phyloP scores from a whole-genome alignment of 768 basidiomycete genomes.

The Lactifluus echinatus region DNA sequence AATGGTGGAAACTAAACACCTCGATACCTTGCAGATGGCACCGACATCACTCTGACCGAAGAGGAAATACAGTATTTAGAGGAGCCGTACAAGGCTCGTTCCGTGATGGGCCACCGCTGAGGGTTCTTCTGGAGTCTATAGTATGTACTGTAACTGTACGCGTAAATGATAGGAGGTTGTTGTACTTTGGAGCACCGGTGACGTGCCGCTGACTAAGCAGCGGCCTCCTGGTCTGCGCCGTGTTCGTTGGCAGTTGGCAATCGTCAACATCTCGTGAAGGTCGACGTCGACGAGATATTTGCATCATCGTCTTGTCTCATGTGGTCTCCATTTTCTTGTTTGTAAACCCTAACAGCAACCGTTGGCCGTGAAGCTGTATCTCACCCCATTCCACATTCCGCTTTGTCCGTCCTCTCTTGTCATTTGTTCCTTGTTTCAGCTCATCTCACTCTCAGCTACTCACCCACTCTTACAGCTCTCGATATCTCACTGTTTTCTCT shows the following conservation, averaged over 20 bases:
- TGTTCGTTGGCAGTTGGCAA: no score
- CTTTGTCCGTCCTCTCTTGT: not conserved
- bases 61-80: conserved; percentile 16
- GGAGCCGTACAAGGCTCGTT: conserved; percentile 17
- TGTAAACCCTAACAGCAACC: not conserved
- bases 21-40: not conserved
- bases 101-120: conserved; percentile 2
- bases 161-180: no score
- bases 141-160: not conserved
- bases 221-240: no score
- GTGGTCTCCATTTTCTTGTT: not conserved
- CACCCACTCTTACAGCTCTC: not conserved
- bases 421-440: not conserved
- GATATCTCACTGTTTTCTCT: not conserved
- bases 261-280: no score
- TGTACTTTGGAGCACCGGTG: no score
- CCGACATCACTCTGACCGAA: conserved; percentile 9
- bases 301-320: not conserved
- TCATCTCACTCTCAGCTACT: not conserved
- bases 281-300: no score
- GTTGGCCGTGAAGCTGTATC: not conserved
- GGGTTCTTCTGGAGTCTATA: not conserved
- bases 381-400: not conserved
- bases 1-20: not conserved
- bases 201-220: conserved; percentile 4